These are phyloP conservation scores for Phytophthora podocarpi DNA, from an alignment of 352 stramenopile genomes.

Conservation along the genomic window DNA sequence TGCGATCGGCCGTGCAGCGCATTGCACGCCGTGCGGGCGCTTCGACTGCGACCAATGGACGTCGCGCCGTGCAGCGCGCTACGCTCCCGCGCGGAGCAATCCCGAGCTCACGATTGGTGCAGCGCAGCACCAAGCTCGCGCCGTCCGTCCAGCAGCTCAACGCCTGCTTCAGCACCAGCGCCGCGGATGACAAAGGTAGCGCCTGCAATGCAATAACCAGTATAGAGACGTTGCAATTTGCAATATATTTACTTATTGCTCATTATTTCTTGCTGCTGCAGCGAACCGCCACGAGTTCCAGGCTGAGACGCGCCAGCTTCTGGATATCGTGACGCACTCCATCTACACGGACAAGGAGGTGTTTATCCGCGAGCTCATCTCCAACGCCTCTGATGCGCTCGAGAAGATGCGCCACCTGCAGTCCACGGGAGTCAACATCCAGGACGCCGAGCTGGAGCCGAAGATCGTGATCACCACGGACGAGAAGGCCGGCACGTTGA, in stretches of 20 bases:
- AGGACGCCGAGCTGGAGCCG: slow-evolving; percentile 89
- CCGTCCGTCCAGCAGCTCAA: slow-evolving; percentile 44
- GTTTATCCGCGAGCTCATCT: slow-evolving; percentile 99
- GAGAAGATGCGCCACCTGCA: slow-evolving; percentile 98
- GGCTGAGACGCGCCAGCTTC: slow-evolving; percentile 94
- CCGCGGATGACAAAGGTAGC: slow-evolving; percentile 46
- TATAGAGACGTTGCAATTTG: background rate
- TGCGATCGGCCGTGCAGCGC: slow-evolving; percentile 53
- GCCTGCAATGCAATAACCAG: background rate
- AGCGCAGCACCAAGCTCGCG: slow-evolving; percentile 29
- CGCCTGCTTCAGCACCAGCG: slow-evolving; percentile 44
- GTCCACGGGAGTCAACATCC: slow-evolving; percentile 69
- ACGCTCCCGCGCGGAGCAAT: slow-evolving; percentile 1
- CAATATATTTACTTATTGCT: background rate
- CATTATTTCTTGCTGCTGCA: slow-evolving; percentile 14
- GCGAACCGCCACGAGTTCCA: slow-evolving; percentile 92
- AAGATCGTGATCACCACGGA: slow-evolving; percentile 98
- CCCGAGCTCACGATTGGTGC: slow-evolving; percentile 16
- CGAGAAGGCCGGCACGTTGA: slow-evolving; percentile 95
- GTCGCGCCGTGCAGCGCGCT: slow-evolving; percentile 18
- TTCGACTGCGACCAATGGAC: slow-evolving; percentile 16
- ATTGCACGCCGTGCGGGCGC: slow-evolving; percentile 39
- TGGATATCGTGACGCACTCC: slow-evolving; percentile 99
- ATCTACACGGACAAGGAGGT: slow-evolving; percentile 99
- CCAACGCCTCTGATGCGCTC: slow-evolving; percentile 98